phyloP scores from a whole-genome alignment of 306 rosid genomes.

The Arachis hypogaea region DNA sequence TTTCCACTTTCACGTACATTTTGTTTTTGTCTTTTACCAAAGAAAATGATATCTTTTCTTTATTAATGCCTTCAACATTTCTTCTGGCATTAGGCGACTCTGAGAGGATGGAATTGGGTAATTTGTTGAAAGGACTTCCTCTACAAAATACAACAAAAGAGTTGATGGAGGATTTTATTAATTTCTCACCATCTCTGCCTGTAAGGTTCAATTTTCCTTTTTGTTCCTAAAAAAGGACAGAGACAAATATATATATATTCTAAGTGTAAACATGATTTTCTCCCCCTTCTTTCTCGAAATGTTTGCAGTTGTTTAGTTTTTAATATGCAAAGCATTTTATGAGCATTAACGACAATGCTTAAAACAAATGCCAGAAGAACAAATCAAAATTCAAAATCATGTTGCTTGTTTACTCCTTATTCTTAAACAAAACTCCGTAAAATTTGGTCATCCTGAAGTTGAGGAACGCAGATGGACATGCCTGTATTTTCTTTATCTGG shows the following conservation, averaged over 20 bases:
- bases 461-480: conserved; percentile 13
- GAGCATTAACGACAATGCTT: conserved; percentile 24
- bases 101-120: conserved; percentile 52
- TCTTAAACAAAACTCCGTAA: conserved; percentile 16
- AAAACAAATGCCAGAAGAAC: conserved; percentile 25
- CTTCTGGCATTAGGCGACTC: conserved; percentile 55
- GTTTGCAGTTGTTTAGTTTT: too few relatives aligned
- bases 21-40: conserved; percentile 33
- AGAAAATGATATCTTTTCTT: conserved; percentile 26
- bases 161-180: conserved; percentile 61
- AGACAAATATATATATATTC: too few relatives aligned
- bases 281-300: too few relatives aligned
- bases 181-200: conserved; percentile 59
- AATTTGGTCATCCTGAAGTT: conserved; percentile 20
- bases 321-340: conserved; percentile 20
- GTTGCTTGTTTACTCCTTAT: conserved; percentile 17
- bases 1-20: not conserved
- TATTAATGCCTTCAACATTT: conserved; percentile 40
- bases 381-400: conserved; percentile 28
- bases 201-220: conserved; percentile 57
- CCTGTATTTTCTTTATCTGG: conserved; percentile 20
- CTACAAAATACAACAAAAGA: conserved; percentile 53
- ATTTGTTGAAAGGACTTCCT: conserved; percentile 60
- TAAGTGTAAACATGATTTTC: too few relatives aligned
- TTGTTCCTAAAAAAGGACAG: too few relatives aligned